Evolutionary conservation across 345 rosid species (phyloP), one percentile per base, ranked within the genome.

Genomic region (Bretschneidera sinensis): DNA sequence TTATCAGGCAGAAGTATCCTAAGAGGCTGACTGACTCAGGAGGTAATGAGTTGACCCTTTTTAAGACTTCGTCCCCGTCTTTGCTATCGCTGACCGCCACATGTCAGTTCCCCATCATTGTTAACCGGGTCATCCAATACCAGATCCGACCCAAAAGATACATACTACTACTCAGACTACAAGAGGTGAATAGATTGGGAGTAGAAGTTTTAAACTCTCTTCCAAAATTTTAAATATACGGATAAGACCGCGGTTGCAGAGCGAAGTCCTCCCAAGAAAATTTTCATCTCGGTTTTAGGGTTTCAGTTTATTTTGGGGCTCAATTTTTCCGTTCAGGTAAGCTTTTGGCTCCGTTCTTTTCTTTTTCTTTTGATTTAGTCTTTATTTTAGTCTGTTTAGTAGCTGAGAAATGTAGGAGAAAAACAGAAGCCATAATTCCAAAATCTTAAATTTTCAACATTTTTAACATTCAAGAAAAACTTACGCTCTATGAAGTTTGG

Each of bases 191-290:
- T n/a, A n/a, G n/a, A n/a, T n/a, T n/a, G n/a, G n/a, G n/a, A n/a
- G n/a, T n/a, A n/a, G n/a, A n/a, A n/a, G n/a, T n/a, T n/a, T n/a
- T n/a, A n/a, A n/a, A n/a, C 24, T 17, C 25, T 47, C 9, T 45
- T 49, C 48, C 22, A 48, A 54, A n/a, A 34, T 47, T 58, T 73
- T 11, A 57, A 48, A 57, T 9, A 51, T 13, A 4, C 51, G 64
- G 76, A 71, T 63, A 63, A 63, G 76, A 70, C 58, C 69, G 59
- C 71, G 50, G 67, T 69, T 55, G 78, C 74, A 66, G 69, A 55
- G 74, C 61, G 65, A 58, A 61, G 15, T 54, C 63, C 62, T 54
- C 54, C 62, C 60, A 59, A n/a, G 6, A 19, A 59, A 69, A 59
- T 21, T 35, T n/a, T 48, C 55, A 21, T 0, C 43, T 59, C 31